These are phyloP conservation scores for Aspergillus sclerotioniger DNA, from an alignment of 495 filamentous ascomycete genomes.

Conservation along the genomic window DNA sequence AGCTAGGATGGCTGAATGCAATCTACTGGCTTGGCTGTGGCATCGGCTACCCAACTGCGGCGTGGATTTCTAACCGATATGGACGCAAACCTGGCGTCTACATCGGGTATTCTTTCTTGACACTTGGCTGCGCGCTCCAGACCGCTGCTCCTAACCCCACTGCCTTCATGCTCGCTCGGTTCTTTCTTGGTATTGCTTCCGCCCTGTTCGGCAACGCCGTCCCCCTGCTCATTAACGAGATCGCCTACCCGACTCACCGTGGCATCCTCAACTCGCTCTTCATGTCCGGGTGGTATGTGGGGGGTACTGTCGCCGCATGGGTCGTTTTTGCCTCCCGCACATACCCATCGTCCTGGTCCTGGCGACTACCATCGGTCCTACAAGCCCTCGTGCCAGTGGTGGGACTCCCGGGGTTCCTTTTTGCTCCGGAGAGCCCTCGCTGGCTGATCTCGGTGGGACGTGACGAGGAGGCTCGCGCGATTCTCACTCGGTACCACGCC, in stretches of 20 bases:
- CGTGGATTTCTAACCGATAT: constrained; percentile 55
- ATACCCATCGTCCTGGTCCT: constrained; percentile 41
- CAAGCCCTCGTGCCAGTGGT: constrained; percentile 49
- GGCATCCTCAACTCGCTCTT: constrained; percentile 59
- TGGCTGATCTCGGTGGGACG: constrained; percentile 40
- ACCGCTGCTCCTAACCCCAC: constrained; percentile 43
- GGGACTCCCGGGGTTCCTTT: constrained; percentile 37
- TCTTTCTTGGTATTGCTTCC: constrained; percentile 59
- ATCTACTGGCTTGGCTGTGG: constrained; percentile 65
- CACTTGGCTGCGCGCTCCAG: constrained; percentile 58
- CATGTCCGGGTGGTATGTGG: constrained; percentile 63
- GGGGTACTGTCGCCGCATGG: constrained; percentile 43
- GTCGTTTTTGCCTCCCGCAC: constrained; percentile 26
- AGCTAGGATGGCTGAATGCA: constrained; percentile 60
- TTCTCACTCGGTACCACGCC: constrained; percentile 32
- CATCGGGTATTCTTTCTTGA: constrained; percentile 58
- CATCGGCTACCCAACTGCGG: constrained; percentile 57
- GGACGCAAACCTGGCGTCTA: constrained; percentile 59
- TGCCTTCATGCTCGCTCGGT: constrained; percentile 59
- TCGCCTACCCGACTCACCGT: constrained; percentile 62
- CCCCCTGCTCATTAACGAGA: constrained; percentile 62
- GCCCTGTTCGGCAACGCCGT: constrained; percentile 57
- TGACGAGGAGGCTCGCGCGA: constrained; percentile 32
- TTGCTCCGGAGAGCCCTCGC: constrained; percentile 43
- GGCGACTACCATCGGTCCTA: constrained; percentile 49